A percentile compares a stretch with the other conserved stretches of the same genome.
Evolutionary conservation across 192 early-diverging fungal species (phyloP).

Genomic region (Rhizoclosmatium globosum): DNA sequence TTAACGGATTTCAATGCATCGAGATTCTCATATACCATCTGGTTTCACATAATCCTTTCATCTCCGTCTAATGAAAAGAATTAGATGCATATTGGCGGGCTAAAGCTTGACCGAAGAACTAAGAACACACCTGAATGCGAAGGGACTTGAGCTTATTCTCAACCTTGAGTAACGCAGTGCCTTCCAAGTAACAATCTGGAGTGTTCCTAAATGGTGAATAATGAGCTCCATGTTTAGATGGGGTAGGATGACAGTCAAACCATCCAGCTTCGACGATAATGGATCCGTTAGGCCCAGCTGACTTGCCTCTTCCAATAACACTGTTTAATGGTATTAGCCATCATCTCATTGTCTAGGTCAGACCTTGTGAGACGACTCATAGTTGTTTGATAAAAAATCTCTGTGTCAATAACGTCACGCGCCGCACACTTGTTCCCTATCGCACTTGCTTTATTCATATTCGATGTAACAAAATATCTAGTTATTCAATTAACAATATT

Average conservation of each 20-base stretch:
- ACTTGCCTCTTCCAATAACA: not conserved
- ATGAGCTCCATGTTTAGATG: too few species aligned
- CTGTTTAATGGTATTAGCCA: not conserved
- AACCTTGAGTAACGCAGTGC: slow-evolving; percentile 18
- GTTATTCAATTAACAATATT: too few species aligned
- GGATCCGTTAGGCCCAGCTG: not conserved
- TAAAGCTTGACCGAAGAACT: too few species aligned
- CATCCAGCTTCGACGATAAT: not conserved
- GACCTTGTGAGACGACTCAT: too few species aligned
- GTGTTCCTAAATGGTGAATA: too few species aligned
- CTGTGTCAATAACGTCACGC: too few species aligned
- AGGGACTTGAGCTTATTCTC: slow-evolving; percentile 32
- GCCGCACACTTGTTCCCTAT: too few species aligned
- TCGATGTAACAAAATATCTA: too few species aligned
- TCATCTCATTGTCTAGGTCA: too few species aligned
- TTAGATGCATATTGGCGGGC: too few species aligned
- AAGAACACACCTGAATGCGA: slow-evolving; percentile 1
- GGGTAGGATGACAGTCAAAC: not conserved
- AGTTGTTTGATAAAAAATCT: too few species aligned
- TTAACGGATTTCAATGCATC: not conserved
- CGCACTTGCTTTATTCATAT: too few species aligned
- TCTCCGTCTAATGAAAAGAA: not conserved
- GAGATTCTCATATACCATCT: not conserved
- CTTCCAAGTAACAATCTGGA: not conserved
- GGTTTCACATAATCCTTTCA: slow-evolving; percentile 30